Evolutionary conservation across 257 asterid genomes (phyloP).

Genomic region (Ligustrum vulgare): DNA sequence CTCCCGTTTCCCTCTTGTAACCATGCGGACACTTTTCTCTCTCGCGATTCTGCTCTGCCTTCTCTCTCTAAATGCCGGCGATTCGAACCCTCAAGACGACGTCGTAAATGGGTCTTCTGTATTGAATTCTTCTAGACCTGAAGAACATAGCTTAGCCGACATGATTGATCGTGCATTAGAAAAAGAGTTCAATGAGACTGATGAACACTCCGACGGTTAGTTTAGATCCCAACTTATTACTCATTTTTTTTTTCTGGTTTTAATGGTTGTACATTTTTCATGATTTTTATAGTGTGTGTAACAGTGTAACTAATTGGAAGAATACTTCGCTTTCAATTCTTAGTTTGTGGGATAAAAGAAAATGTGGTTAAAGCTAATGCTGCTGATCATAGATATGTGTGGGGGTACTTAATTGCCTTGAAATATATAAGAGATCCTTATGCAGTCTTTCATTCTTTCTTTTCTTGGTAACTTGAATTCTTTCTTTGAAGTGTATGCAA

Average conservation of each 20-base stretch:
- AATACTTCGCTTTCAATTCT: background rate
- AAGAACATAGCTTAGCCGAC: conserved; percentile 57
- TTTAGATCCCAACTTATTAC: conserved; percentile 24
- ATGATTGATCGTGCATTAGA: conserved; percentile 67
- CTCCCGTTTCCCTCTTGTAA: conserved; percentile 12
- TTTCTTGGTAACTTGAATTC: background rate
- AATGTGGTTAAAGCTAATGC: background rate
- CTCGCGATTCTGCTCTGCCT: conserved; percentile 28
- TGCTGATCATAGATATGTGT: background rate
- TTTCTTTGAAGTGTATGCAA: background rate
- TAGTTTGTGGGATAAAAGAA: background rate
- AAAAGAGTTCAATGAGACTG: conserved; percentile 76
- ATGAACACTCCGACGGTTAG: conserved; percentile 67
- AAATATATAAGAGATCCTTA: background rate
- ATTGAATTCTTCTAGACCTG: conserved; percentile 35
- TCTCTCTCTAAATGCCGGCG: conserved; percentile 38
- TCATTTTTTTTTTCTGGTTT: conserved; percentile 20
- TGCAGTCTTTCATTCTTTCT: background rate
- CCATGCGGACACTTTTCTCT: conserved; percentile 29
- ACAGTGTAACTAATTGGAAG: background rate
- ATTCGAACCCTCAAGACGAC: conserved; percentile 29
- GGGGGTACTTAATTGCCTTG: background rate
- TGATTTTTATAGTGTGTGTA: background rate
- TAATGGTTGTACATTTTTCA: conserved; percentile 17
- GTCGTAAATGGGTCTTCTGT: conserved; percentile 31